Percentiles rank a stretch among this genome's conserved stretches.
Conservation (phyloP, 2,329 filamentous ascomycete species). For the Cladosporium sp. region DNA sequence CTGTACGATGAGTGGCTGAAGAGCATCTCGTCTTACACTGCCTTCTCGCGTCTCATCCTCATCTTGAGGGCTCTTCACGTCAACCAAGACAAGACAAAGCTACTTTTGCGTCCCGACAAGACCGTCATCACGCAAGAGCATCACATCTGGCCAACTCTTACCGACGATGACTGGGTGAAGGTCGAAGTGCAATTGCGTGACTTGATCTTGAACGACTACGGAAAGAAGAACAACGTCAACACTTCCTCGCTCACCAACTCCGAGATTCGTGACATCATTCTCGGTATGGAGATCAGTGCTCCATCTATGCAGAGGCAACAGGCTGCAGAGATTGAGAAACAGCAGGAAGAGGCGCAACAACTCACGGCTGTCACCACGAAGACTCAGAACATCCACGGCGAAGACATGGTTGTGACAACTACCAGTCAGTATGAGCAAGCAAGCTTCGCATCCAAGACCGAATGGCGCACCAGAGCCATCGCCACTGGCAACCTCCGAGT, state of each 20-base stretch:
- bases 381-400: constrained; percentile 94
- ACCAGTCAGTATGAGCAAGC: constrained; percentile 98
- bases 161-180: constrained; percentile 98
- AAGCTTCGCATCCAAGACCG: constrained; percentile 96
- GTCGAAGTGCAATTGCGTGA: constrained; percentile 96
- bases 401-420: constrained; percentile 97
- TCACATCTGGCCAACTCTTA: constrained; percentile 94
- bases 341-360: constrained; percentile 94
- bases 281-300: constrained; percentile 99
- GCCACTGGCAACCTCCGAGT: constrained; percentile 94
- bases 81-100: constrained; percentile 97
- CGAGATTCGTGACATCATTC: constrained; percentile 95
- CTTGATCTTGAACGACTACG: constrained; percentile 95
- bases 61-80: constrained; percentile 95
- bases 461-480: constrained; percentile 96
- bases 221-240: constrained; percentile 99
- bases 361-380: constrained; percentile 97
- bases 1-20: constrained; percentile 99
- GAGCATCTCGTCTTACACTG: constrained; percentile 96
- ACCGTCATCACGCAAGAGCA: constrained; percentile 97
- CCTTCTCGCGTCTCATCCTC: constrained; percentile 90
- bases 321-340: constrained; percentile 97
- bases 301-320: constrained; percentile 98
- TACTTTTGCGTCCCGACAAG: constrained; percentile 93
- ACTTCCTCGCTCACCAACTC: constrained; percentile 93